Base-by-base conservation (phyloP, 2,329 filamentous ascomycete species). In the Trichoderma semiorbis region DNA sequence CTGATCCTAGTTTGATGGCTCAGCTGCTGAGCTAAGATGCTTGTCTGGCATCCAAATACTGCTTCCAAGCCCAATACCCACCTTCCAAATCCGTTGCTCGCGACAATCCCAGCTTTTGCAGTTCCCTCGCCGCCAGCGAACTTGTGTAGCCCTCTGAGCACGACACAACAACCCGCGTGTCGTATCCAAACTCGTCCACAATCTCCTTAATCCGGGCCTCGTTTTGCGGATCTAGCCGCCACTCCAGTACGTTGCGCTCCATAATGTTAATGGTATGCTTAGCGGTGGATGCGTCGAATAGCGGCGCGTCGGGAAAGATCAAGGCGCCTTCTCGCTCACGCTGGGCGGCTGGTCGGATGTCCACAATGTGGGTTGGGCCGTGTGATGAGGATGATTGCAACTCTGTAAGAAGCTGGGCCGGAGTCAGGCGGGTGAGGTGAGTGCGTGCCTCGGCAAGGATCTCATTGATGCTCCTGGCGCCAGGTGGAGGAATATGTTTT, bases 131-230 rank as follows among this genome's bases (percentile, higher is more conserved):
- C 14, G 72, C 72, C 18, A 73, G 26, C 5, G 72, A 73, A 47
- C 72, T 73, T 3, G 72, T 73, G 21, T 73, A 73, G 3, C 72
- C 72, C 32, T 73, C 72, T 21, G 72, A 73, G 34, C 72, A 73
- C 3, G 63, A 63, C 18, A 73, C 65, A 36, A 73, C 58, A 4
- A 73, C 53, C n/a, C 72, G 57, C 26, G 72, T 73, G 28, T 73
- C 72, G 32, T 72, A 73, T 28, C 72, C 72, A 60, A 72, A 61
- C 34, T 71, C 69, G n/a, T 73, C 72, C 47, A 73, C 72, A 50
- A 73, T 57, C 34, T 73, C 72, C 11, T 69, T 73, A 28, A 73
- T 67, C 14, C 72, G 72, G 5, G 63, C 50, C 5, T 72, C 72
- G 60, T 28, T 68, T 47, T 73, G 72, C 18, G 72, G 72, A 69